Evolutionary conservation across 208 protist genomes (phyloP).

Genomic region (Trypanosoma lewisi): DNA sequence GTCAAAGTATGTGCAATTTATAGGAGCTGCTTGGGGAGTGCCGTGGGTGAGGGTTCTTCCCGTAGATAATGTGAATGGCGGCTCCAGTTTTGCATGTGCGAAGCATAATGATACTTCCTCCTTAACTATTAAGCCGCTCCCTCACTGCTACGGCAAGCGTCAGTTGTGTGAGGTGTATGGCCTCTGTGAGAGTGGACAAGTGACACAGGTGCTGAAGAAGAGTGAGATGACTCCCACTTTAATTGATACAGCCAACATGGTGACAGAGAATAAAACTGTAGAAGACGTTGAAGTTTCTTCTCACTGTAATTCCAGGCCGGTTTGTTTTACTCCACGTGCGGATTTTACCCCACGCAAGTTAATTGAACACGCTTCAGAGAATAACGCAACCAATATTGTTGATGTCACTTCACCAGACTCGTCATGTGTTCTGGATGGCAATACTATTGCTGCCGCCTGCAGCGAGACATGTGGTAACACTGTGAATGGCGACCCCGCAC

Average conservation of each 20-base stretch:
- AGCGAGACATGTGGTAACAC: conserved; percentile 36
- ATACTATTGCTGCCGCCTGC: conserved; percentile 26
- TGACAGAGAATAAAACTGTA: neutral
- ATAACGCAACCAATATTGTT: neutral
- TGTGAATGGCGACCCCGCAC: conserved; percentile 35
- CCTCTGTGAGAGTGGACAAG: conserved; percentile 4
- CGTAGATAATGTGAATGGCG: neutral
- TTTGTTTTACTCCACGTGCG: neutral
- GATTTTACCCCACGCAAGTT: conserved; percentile 8
- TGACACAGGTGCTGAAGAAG: neutral
- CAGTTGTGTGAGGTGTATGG: conserved; percentile 15
- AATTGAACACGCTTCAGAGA: neutral
- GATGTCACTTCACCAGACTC: neutral
- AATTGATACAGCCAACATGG: neutral
- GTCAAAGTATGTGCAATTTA: conserved; percentile 38
- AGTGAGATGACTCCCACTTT: neutral
- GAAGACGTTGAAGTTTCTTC: neutral
- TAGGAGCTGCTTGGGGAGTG: conserved; percentile 50
- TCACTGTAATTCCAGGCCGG: neutral
- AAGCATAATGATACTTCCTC: neutral
- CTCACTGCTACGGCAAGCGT: conserved; percentile 2
- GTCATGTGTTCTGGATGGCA: conserved; percentile 32
- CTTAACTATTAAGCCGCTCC: conserved; percentile 10
- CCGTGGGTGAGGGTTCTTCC: conserved; percentile 34
- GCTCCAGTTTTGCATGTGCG: neutral